These are phyloP conservation scores for Closterium sp. DNA, from an alignment of 139 green algal genomes.

Conservation along the genomic window DNA sequence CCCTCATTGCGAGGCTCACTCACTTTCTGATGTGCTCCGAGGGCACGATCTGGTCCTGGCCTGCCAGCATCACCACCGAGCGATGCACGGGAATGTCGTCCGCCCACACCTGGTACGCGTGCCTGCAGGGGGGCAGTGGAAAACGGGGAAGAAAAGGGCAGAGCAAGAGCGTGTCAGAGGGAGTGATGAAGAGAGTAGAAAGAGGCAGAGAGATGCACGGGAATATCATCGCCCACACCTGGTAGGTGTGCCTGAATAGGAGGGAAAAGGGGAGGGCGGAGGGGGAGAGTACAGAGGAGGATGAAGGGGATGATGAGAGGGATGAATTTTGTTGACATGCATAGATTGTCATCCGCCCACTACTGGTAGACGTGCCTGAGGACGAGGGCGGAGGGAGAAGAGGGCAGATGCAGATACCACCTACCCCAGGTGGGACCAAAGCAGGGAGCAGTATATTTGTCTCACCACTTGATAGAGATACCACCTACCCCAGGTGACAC, in stretches of 20 bases:
- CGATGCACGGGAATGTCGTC: constrained; percentile 13
- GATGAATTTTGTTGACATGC: no score
- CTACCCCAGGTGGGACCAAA: no score
- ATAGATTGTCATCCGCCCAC: constrained; percentile 11
- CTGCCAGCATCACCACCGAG: constrained; percentile 26
- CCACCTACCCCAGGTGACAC: neutral
- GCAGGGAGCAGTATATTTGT: no score
- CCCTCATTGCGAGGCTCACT: neutral
- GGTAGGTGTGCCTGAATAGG: constrained; percentile 1
- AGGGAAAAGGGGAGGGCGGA: no score
- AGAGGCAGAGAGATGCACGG: neutral
- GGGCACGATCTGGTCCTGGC: constrained; percentile 30
- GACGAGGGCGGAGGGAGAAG: neutral
- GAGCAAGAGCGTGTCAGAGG: no score
- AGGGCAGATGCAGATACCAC: neutral
- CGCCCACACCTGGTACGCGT: constrained; percentile 25
- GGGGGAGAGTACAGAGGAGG: neutral
- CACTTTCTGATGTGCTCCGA: constrained; percentile 33
- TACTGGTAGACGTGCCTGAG: constrained; percentile 14
- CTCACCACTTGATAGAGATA: neutral
- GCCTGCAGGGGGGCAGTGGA: neutral
- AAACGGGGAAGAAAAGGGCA: neutral
- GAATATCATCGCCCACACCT: constrained; percentile 32
- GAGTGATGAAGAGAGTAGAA: no score
- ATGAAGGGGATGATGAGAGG: no score